Percentiles rank a stretch among this genome's conserved stretches.
These are phyloP conservation scores for Boletus rubropictus DNA, from an alignment of 768 basidiomycete genomes.

Conservation along the genomic window DNA sequence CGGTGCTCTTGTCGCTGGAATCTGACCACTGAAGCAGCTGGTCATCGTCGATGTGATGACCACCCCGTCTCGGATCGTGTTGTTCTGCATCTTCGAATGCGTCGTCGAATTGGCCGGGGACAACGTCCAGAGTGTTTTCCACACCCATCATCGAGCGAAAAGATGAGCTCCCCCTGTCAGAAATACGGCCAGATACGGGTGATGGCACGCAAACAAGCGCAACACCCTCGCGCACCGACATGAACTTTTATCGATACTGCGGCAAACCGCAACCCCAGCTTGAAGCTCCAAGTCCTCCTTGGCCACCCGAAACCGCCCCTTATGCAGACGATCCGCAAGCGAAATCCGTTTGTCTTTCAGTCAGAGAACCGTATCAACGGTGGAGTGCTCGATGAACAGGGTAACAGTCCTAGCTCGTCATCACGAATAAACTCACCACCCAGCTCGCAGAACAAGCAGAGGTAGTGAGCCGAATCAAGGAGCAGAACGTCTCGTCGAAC, in stretches of 20 bases:
- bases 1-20: constrained; percentile 11
- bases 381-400: constrained; percentile 49
- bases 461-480: constrained; percentile 44
- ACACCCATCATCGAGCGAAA: constrained; percentile 15
- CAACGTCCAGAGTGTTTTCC: constrained; percentile 26
- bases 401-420: constrained; percentile 21
- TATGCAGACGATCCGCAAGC: constrained; percentile 36
- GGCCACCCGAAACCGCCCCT: background rate
- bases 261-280: background rate
- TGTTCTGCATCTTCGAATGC: constrained; percentile 35
- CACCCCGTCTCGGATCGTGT: constrained; percentile 22
- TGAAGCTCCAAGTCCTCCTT: background rate
- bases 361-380: constrained; percentile 31
- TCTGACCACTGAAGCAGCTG: constrained; percentile 28
- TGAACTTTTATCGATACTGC: constrained; percentile 1
- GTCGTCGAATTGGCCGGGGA: constrained; percentile 59
- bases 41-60: constrained; percentile 44
- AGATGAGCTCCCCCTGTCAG: constrained; percentile 9
- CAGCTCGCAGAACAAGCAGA: constrained; percentile 52
- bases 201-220: constrained; percentile 14
- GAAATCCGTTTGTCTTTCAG: constrained; percentile 40
- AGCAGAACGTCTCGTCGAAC: constrained; percentile 40
- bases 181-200: background rate
- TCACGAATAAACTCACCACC: background rate
- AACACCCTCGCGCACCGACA: constrained; percentile 13